Conservation (phyloP, 1,284 basidiomycete species). For the Sanghuangporus weigelae region DNA sequence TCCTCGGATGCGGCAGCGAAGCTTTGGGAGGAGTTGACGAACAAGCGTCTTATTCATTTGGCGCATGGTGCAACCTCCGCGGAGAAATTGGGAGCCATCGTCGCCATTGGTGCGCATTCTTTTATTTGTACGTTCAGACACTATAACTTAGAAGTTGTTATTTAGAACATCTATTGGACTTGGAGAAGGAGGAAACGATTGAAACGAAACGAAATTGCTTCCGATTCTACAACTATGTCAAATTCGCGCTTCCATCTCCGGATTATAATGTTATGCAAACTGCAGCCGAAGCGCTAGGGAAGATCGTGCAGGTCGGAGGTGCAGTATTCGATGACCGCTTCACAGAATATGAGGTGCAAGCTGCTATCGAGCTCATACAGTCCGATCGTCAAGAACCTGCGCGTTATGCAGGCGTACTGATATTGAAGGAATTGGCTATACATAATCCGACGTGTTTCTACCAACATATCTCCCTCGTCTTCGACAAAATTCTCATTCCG, state of each 20-base stretch:
- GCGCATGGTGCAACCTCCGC: conserved; percentile 72
- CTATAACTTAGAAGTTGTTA: conserved; percentile 15
- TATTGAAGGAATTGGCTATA: conserved; percentile 86
- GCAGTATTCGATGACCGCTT: conserved; percentile 81
- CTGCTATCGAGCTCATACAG: conserved; percentile 75
- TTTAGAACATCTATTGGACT: conserved; percentile 64
- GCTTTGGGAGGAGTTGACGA: conserved; percentile 80
- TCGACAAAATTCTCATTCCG: conserved; percentile 89
- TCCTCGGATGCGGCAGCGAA: conserved; percentile 71
- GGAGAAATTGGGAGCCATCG: conserved; percentile 77
- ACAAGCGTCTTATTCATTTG: conserved; percentile 73
- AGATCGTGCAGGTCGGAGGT: conserved; percentile 78
- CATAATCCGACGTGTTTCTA: conserved; percentile 85
- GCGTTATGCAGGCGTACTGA: conserved; percentile 81
- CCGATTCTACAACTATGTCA: conserved; percentile 90
- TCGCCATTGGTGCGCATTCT: conserved; percentile 65
- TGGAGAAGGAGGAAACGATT: conserved; percentile 69
- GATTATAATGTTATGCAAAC: conserved; percentile 87
- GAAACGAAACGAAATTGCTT: conserved; percentile 75
- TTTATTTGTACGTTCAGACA: conserved; percentile 18
- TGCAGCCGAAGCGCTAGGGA: conserved; percentile 80
- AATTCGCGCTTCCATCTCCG: conserved; percentile 75
- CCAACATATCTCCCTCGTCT: conserved; percentile 78
- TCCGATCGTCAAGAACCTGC: conserved; percentile 71
- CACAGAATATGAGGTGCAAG: conserved; percentile 81